Evolutionary conservation across 106 monocot species (phyloP), one percentile per base, ranked within the genome.

Genomic region (Triglochin maritima): DNA sequence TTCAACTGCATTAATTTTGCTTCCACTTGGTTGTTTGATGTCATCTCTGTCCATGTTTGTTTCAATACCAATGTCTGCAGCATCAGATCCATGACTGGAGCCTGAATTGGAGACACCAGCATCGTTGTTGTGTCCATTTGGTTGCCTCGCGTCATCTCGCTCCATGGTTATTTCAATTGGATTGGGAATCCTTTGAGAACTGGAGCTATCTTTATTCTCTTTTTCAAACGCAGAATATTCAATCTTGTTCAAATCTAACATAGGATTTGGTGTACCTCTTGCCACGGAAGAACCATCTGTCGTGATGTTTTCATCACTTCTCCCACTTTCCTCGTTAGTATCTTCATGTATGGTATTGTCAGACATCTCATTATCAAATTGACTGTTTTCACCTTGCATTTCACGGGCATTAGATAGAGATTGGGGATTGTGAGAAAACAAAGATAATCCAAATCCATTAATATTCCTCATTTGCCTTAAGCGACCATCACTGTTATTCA

Each of bases 11-110:
- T 54, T 68, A 48, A 14, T 52, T 7, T n/a, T 51, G 52, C 11
- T 7, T 52, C 11, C 52, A 29, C 42, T n/a, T 17, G 44, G 41
- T 50, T 2, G 17, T 6, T 66, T 53, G 42, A 5, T 66, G 51
- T 53, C 52, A 41, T 66, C n/a, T 41, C 13, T 9, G 47, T 46
- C 14, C 17, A 41, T 6, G 46, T 67, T 58, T 5, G 15, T 13
- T 48, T 49, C 49, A 41, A 10, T 41, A 12, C 12, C 2, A 51
- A 48, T 12, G 14, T 71, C 11, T 11, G 17, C 29, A 49, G n/a
- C 6, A 50, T 47, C 55, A 65, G 82, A 74, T 60, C 72, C 29
- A 57, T 44, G 43, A 60, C 46, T 15, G 57, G 43, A 51, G 53
- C 47, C 64, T 47, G 9, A 14, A 48, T 48, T 49, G 17, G 74